Evolutionary conservation across 495 filamentous ascomycete species (phyloP).

Genomic region (Xylaria scruposa): DNA sequence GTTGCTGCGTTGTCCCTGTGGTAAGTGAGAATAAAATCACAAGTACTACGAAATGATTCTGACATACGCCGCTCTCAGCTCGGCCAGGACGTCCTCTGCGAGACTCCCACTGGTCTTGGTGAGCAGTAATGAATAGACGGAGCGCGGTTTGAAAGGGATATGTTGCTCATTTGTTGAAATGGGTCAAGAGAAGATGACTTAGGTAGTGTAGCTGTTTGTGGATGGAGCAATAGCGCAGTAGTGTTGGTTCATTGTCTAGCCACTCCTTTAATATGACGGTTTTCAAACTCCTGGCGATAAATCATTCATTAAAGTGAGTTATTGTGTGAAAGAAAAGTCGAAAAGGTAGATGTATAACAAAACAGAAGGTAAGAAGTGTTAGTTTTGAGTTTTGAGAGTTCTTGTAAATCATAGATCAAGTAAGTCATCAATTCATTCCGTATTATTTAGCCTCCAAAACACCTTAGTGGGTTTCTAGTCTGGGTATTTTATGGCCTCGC

Average conservation of each 20-base stretch:
- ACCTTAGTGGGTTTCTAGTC: background rate
- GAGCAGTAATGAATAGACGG: conserved; percentile 2
- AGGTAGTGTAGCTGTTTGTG: conserved; percentile 1
- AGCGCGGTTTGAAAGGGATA: background rate
- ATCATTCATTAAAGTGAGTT: background rate
- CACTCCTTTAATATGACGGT: conserved; percentile 16
- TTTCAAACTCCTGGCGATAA: background rate
- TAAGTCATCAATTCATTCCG: background rate
- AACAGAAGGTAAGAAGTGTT: background rate
- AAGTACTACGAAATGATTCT: conserved; percentile 1
- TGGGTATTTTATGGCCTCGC: too few relatives aligned
- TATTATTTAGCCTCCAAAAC: background rate
- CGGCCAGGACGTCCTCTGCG: conserved; percentile 37
- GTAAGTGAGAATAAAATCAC: conserved; percentile 28
- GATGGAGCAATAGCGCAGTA: background rate
- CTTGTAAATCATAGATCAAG: background rate
- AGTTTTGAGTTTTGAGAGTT: background rate
- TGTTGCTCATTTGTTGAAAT: conserved; percentile 1
- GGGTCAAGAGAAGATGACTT: background rate
- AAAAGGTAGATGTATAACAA: background rate
- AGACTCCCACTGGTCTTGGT: conserved; percentile 34
- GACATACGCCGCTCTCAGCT: conserved; percentile 21
- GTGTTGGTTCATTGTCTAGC: conserved; percentile 7
- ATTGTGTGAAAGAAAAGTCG: background rate
- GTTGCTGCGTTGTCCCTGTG: conserved; percentile 41